A percentile compares a stretch with the other conserved stretches of the same genome.
Evolutionary conservation across 2,329 filamentous ascomycete genomes (phyloP).

Genomic region (Monilinia laxa): DNA sequence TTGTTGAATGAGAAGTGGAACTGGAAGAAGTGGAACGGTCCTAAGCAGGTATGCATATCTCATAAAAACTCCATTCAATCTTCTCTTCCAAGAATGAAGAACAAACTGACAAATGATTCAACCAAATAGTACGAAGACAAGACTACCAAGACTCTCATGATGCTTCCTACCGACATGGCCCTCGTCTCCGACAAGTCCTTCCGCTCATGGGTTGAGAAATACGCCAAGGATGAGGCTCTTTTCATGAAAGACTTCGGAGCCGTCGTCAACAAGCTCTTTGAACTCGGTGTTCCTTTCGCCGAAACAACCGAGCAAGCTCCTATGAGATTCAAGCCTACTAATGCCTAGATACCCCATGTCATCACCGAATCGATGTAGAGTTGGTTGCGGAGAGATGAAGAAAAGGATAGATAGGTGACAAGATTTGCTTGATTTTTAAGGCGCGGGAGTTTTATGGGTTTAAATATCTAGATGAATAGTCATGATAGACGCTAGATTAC

Average conservation of each 20-base stretch:
- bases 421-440: constrained; percentile 12
- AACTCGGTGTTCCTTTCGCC: constrained; percentile 88
- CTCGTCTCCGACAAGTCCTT: constrained; percentile 87
- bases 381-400: neutral
- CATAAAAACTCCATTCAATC: neutral
- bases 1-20: constrained; percentile 90
- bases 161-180: constrained; percentile 90
- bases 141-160: constrained; percentile 86
- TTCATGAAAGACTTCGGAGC: constrained; percentile 94
- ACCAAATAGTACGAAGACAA: constrained; percentile 74
- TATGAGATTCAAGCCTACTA: constrained; percentile 62
- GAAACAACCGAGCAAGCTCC: constrained; percentile 57
- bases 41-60: constrained; percentile 57
- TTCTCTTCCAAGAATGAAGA: neutral
- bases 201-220: constrained; percentile 75
- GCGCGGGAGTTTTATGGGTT: constrained; percentile 7
- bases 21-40: constrained; percentile 88
- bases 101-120: constrained; percentile 21
- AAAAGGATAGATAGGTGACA: neutral
- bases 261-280: constrained; percentile 79
- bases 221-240: constrained; percentile 83
- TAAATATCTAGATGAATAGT: neutral
- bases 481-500: neutral
- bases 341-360: constrained; percentile 30
- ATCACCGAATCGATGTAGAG: neutral